A percentile compares a stretch with the other conserved stretches of the same genome.
phyloP scores from a whole-genome alignment of 108 stramenopile genomes.

The Cyclostephanos invisitatus region DNA sequence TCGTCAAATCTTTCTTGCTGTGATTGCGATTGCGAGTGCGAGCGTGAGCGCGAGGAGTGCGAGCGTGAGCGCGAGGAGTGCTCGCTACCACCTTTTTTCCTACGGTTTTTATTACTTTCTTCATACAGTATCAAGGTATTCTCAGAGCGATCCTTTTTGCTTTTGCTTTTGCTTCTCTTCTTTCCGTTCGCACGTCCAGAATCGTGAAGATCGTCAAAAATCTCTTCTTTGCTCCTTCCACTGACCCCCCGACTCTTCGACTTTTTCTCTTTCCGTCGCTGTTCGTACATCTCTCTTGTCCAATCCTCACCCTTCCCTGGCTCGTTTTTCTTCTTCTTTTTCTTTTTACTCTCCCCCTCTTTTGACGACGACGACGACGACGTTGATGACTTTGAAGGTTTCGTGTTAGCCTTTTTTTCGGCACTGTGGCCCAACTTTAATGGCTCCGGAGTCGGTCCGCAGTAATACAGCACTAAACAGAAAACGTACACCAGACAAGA shows the following conservation, averaged over 20 bases:
- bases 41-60: no score
- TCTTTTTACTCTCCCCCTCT: slow-evolving; percentile 2
- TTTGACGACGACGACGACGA: background rate
- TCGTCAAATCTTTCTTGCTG: slow-evolving; percentile 27
- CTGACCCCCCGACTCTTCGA: slow-evolving; percentile 40
- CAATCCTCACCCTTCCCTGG: slow-evolving; percentile 25
- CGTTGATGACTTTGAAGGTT: background rate
- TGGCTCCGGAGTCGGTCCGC: slow-evolving; percentile 27
- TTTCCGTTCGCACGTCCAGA: background rate
- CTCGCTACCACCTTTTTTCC: slow-evolving; percentile 6
- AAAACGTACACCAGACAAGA: slow-evolving; percentile 29
- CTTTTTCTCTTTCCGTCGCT: slow-evolving; percentile 45
- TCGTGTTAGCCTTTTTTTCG: background rate
- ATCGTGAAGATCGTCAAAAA: slow-evolving; percentile 28
- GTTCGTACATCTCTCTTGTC: slow-evolving; percentile 42
- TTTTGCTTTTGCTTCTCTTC: slow-evolving; percentile 13
- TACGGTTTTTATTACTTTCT: background rate
- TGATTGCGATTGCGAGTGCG: background rate
- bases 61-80: slow-evolving; percentile 1
- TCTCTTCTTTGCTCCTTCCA: slow-evolving; percentile 44
- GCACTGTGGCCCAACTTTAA: background rate
- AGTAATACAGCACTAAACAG: slow-evolving; percentile 28
- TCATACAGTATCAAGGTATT: slow-evolving; percentile 11
- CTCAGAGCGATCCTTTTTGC: background rate
- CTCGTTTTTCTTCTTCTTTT: slow-evolving; percentile 18